Conservation (phyloP, 495 filamentous ascomycete genomes). For the Talaromyces proteolyticus region DNA sequence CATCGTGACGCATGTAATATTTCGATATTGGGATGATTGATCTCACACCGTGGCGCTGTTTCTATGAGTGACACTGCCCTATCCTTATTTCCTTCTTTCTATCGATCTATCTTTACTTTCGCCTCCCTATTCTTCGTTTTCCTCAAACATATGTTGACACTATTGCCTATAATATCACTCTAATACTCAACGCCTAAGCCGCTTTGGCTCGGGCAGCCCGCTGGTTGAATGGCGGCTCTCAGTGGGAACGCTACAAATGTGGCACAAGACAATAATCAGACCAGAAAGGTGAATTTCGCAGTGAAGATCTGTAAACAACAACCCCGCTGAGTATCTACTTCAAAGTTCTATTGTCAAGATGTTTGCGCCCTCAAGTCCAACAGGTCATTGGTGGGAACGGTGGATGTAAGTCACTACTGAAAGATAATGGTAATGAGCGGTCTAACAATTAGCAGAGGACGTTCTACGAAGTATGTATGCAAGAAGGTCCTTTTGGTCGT, state of each 20-base stretch:
- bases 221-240: neutral
- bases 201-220: neutral
- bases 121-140: neutral
- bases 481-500: constrained; percentile 2
- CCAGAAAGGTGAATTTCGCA: too few relatives aligned
- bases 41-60: too few relatives aligned
- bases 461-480: constrained; percentile 14
- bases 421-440: neutral
- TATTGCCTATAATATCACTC: neutral
- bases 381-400: constrained; percentile 17
- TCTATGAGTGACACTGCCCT: too few relatives aligned
- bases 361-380: constrained; percentile 19
- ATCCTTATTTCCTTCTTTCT: too few relatives aligned
- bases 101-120: neutral
- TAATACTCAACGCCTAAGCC: too few relatives aligned
- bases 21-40: neutral
- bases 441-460: constrained; percentile 14
- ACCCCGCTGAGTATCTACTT: too few relatives aligned
- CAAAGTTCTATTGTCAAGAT: constrained; percentile 19
- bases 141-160: constrained; percentile 7
- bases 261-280: neutral
- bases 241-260: neutral
- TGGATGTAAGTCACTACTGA: constrained; percentile 15
- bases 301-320: too few relatives aligned
- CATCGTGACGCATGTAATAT: neutral